Conservation (phyloP, 495 filamentous ascomycete genomes). For the Penicillium soppii region DNA sequence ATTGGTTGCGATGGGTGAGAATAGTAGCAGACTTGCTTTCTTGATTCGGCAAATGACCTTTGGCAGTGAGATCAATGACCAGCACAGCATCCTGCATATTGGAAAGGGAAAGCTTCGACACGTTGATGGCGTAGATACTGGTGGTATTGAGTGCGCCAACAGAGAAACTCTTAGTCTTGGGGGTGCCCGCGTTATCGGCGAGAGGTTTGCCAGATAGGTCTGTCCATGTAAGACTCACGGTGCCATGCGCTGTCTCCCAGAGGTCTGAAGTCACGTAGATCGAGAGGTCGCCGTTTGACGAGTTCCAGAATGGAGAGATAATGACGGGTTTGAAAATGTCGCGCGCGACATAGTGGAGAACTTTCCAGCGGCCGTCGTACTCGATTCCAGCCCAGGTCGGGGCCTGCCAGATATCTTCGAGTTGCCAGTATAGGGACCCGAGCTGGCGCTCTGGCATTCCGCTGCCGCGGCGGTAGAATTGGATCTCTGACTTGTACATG, state of each 20-base stretch:
- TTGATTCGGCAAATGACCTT: slow-evolving; percentile 54
- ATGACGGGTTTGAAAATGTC: slow-evolving; percentile 63
- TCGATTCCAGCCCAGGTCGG: slow-evolving; percentile 67
- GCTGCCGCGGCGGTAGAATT: slow-evolving; percentile 64
- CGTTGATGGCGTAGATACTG: slow-evolving; percentile 45
- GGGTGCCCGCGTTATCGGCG: slow-evolving; percentile 29
- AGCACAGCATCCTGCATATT: slow-evolving; percentile 51
- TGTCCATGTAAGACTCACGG: slow-evolving; percentile 38
- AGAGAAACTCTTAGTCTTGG: slow-evolving; percentile 38
- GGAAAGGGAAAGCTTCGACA: slow-evolving; percentile 31
- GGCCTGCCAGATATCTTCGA: slow-evolving; percentile 70
- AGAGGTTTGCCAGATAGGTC: slow-evolving; percentile 39
- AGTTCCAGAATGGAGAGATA: slow-evolving; percentile 61
- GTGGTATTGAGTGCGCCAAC: slow-evolving; percentile 65
- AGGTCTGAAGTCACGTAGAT: slow-evolving; percentile 57
- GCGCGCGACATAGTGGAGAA: slow-evolving; percentile 58
- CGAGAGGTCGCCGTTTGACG: slow-evolving; percentile 50
- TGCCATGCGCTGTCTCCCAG: slow-evolving; percentile 35
- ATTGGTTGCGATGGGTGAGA: slow-evolving; percentile 58
- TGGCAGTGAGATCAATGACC: slow-evolving; percentile 52
- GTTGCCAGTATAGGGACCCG: slow-evolving; percentile 67
- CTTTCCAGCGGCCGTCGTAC: slow-evolving; percentile 65
- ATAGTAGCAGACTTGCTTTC: slow-evolving; percentile 31
- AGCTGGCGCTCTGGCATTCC: slow-evolving; percentile 60
- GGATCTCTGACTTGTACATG: slow-evolving; percentile 62